Conservation (phyloP, 106 monocot genomes). For the Dioscorea dumetorum region DNA sequence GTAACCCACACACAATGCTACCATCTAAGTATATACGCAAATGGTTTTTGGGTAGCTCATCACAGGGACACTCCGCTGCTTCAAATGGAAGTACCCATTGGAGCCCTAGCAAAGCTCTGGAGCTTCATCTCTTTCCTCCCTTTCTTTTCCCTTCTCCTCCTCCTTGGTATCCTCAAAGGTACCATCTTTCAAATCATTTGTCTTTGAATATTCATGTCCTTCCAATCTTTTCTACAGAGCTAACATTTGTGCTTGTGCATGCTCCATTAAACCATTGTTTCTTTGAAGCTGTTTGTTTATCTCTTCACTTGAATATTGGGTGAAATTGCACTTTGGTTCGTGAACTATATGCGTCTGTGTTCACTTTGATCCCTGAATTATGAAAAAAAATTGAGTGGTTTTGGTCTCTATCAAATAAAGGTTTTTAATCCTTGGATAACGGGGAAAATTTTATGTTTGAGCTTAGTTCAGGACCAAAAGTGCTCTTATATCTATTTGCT, state of each 20-base stretch:
- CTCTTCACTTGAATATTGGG: no score
- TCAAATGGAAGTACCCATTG: slow-evolving; percentile 60
- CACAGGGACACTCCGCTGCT: neutral
- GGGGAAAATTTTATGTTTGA: no score
- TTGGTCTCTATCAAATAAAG: no score
- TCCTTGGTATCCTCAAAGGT: slow-evolving; percentile 76
- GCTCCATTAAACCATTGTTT: neutral
- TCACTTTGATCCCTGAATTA: no score
- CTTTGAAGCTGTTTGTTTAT: neutral
- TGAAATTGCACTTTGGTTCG: no score
- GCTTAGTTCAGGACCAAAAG: no score
- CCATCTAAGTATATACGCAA: neutral
- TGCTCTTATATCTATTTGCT: no score
- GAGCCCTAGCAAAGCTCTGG: slow-evolving; percentile 45
- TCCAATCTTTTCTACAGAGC: neutral
- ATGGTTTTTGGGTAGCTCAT: neutral
- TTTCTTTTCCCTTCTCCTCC: slow-evolving; percentile 66
- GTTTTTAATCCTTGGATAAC: no score
- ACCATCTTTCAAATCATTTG: neutral
- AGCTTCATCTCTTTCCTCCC: slow-evolving; percentile 74
- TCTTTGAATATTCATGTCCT: neutral
- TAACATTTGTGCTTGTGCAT: neutral
- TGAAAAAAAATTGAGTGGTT: no score
- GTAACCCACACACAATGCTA: neutral
- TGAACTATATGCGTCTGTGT: no score